Conservation (phyloP, 495 filamentous ascomycete genomes). For the Massariosphaeria phaeospora region DNA sequence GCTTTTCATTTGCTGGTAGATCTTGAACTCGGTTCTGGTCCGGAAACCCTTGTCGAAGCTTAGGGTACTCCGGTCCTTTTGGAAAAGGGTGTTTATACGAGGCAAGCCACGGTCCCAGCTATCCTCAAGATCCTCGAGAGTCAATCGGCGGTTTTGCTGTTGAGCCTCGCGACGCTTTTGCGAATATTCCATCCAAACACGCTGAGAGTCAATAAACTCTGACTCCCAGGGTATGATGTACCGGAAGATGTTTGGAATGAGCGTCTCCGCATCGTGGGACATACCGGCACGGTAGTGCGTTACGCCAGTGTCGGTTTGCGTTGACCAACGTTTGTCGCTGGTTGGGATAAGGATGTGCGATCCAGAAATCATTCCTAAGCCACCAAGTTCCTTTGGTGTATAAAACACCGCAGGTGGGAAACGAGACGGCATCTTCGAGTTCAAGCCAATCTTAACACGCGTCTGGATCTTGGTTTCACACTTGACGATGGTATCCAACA, state of each 20-base stretch:
- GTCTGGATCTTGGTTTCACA: conserved; percentile 99
- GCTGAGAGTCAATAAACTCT: conserved; percentile 97
- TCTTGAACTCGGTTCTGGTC: conserved; percentile 93
- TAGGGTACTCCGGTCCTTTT: conserved; percentile 95
- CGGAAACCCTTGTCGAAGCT: conserved; percentile 99
- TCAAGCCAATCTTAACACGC: conserved; percentile 96
- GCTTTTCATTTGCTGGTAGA: conserved; percentile 98
- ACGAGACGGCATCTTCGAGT: conserved; percentile 99
- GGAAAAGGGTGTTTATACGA: conserved; percentile 98
- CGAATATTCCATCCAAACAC: conserved; percentile 98
- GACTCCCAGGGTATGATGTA: conserved; percentile 99
- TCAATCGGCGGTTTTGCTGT: conserved; percentile 92
- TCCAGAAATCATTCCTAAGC: conserved; percentile 97
- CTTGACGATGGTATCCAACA: conserved; percentile 98
- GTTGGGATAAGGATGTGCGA: conserved; percentile 98
- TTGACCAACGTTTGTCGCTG: conserved; percentile 95
- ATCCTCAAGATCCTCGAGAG: conserved; percentile 94
- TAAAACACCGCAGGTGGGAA: conserved; percentile 99
- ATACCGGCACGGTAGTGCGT: conserved; percentile 98
- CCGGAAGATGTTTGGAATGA: conserved; percentile 98
- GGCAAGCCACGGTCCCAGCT: conserved; percentile 98
- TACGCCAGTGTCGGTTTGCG: conserved; percentile 95
- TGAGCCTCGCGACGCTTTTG: conserved; percentile 97
- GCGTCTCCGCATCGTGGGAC: conserved; percentile 95
- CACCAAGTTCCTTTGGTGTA: conserved; percentile 96